These are phyloP conservation scores for Backusella mclennaniae DNA, from an alignment of 192 early-diverging fungal species.

Conservation along the genomic window DNA sequence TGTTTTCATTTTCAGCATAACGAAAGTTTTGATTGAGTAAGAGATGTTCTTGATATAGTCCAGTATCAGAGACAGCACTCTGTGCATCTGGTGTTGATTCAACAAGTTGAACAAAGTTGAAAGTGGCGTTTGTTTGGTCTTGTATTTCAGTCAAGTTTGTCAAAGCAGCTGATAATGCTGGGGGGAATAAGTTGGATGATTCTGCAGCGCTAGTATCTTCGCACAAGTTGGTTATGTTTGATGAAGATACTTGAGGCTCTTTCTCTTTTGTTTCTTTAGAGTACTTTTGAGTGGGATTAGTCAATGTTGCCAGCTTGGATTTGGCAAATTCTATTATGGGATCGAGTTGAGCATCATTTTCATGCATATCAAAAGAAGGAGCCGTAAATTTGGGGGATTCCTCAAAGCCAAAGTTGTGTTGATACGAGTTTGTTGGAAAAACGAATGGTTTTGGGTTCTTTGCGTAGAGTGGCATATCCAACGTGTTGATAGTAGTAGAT, in stretches of 20 bases:
- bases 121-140: background rate
- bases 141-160: too few species aligned
- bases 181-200: too few species aligned
- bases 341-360: background rate
- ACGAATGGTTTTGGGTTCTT: background rate
- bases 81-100: background rate
- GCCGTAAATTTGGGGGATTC: background rate
- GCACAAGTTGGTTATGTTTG: too few species aligned
- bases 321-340: background rate
- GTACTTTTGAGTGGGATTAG: background rate
- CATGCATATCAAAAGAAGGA: background rate
- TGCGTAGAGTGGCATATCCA: background rate
- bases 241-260: too few species aligned
- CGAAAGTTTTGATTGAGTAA: background rate
- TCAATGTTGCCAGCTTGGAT: background rate
- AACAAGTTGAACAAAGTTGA: background rate
- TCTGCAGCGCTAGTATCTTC: too few species aligned
- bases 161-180: too few species aligned
- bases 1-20: background rate
- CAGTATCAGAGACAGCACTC: background rate
- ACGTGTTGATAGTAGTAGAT: background rate
- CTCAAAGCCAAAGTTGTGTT: background rate
- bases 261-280: background rate
- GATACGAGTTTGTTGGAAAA: background rate
- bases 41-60: background rate